phyloP scores from a whole-genome alignment of 2,329 filamentous ascomycete genomes.

The Xylariales sp. region DNA sequence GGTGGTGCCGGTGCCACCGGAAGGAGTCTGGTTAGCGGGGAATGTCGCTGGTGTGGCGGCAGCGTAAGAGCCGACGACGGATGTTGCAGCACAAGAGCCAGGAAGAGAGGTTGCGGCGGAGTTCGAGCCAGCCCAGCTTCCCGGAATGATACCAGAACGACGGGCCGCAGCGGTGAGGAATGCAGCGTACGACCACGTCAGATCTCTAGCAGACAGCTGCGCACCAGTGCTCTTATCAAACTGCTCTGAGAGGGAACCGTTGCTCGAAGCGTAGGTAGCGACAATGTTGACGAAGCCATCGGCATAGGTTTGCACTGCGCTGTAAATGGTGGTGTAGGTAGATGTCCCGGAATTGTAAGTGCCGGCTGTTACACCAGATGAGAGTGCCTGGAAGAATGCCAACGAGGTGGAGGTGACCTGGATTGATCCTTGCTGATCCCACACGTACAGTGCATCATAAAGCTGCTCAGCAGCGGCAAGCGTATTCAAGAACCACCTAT shows the following conservation, averaged over 20 bases:
- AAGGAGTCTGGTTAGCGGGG: slow-evolving; percentile 43
- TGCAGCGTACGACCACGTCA: slow-evolving; percentile 38
- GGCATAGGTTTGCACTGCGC: slow-evolving; percentile 53
- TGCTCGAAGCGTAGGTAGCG: slow-evolving; percentile 54
- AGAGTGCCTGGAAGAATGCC: slow-evolving; percentile 66
- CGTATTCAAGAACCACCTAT: slow-evolving; percentile 69
- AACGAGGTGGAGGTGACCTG: slow-evolving; percentile 61
- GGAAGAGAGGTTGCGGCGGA: slow-evolving; percentile 43
- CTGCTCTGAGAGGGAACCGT: slow-evolving; percentile 66
- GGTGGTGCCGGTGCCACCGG: slow-evolving; percentile 17
- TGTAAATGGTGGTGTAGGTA: slow-evolving; percentile 51
- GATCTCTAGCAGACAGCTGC: slow-evolving; percentile 59
- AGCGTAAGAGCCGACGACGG: slow-evolving; percentile 47
- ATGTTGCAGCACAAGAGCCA: slow-evolving; percentile 39
- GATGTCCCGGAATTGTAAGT: slow-evolving; percentile 50
- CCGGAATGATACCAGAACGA: slow-evolving; percentile 49
- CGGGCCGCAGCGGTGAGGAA: slow-evolving; percentile 61
- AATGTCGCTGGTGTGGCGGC: slow-evolving; percentile 42
- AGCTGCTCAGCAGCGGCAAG: slow-evolving; percentile 76
- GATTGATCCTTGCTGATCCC: slow-evolving; percentile 60
- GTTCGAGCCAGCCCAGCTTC: slow-evolving; percentile 46
- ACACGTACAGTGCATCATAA: slow-evolving; percentile 71
- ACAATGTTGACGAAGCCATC: slow-evolving; percentile 60
- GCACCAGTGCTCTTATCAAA: slow-evolving; percentile 49
- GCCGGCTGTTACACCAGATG: slow-evolving; percentile 52